Percentiles rank a stretch among this genome's conserved stretches.
Evolutionary conservation across 2,329 filamentous ascomycete genomes (phyloP).

Genomic region (Hypoxylon rubiginosum): DNA sequence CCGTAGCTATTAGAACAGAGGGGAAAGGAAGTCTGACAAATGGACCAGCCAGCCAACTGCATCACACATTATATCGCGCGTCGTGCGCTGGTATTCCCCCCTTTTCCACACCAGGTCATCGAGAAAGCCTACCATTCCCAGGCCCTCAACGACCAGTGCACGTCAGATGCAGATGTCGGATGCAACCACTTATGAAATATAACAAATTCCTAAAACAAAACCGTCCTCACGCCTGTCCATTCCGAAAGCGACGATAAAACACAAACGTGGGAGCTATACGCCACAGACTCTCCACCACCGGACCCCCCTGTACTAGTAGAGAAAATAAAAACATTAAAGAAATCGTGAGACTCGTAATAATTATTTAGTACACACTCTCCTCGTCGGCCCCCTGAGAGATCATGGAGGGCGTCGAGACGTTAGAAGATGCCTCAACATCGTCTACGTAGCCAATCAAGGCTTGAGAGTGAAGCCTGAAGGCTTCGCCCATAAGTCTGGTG

Average conservation of each 20-base stretch:
- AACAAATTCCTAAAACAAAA: conserved; percentile 50
- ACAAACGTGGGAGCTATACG: conserved; percentile 60
- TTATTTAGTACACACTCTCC: conserved; percentile 77
- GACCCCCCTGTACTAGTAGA: conserved; percentile 36
- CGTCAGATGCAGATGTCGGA: conserved; percentile 53
- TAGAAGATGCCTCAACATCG: conserved; percentile 78
- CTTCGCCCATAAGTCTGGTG: conserved; percentile 96
- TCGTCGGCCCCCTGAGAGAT: conserved; percentile 78
- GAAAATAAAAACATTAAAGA: conserved; percentile 57
- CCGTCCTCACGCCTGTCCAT: conserved; percentile 49
- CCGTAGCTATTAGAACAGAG: conserved; percentile 64
- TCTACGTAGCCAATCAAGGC: conserved; percentile 96
- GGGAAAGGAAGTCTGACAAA: conserved; percentile 57
- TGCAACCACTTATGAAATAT: conserved; percentile 51
- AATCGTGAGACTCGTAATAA: conserved; percentile 66
- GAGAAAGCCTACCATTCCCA: conserved; percentile 51
- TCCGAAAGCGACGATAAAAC: conserved; percentile 48
- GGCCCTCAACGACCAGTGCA: conserved; percentile 52
- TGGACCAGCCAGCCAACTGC: conserved; percentile 57
- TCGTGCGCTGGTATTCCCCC: conserved; percentile 32
- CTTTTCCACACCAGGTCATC: conserved; percentile 48
- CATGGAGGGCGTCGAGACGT: conserved; percentile 78
- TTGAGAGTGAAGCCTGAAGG: conserved; percentile 96
- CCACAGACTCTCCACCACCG: conserved; percentile 57
- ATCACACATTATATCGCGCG: conserved; percentile 54